Base-by-base conservation (phyloP, 768 basidiomycete genomes). In the Tulasnella sp. region DNA sequence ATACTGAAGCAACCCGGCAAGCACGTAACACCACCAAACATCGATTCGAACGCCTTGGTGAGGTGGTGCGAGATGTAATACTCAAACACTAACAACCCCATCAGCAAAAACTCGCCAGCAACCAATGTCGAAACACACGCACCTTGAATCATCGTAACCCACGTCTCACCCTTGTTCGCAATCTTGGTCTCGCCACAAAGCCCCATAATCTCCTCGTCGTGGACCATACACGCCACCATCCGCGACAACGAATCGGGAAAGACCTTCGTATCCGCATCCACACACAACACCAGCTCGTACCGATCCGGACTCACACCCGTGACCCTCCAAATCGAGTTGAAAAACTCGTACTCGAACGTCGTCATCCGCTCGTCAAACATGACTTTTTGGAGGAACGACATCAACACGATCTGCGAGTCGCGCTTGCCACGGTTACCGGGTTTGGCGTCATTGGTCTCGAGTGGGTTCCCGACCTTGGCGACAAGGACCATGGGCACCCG, bases 301-400 rank as follows among this genome's bases (percentile, higher is more conserved):
- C 84, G 81, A 73, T 98, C 96, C 5, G 96, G 94, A 67, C 86
- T 86, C 59, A 99, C 82, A 27, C 96, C 96, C 14, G 93, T 94
- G 40, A 81, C 85, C 53, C 94, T 74, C 96, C 96, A 99, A 17
- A 98, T 75, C 52, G 90, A 83, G 71, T 99, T 99, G 82, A 99
- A 99, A 70, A 98, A 97, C 71, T 98, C 96, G 69, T 98, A 98
- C 72, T 98, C 96, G 68, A 99, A 93, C 54, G 89, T 94, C 60
- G 94, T 96, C 94, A 99, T 98, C 51, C 96, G 82, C 74, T 99
- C 96, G 70, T 99, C 96, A 64, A 98, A 98, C 93, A 99, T 96
- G 64, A 98, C 92, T 69, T 96, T 98, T 70, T 99, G 96, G 67
- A 98, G 74, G 77, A 98, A 98, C 17, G 78, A 77, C 96, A 99